These are phyloP conservation scores for Beauveria bassiana DNA, from an alignment of 2,329 filamentous ascomycete species.

Conservation along the genomic window DNA sequence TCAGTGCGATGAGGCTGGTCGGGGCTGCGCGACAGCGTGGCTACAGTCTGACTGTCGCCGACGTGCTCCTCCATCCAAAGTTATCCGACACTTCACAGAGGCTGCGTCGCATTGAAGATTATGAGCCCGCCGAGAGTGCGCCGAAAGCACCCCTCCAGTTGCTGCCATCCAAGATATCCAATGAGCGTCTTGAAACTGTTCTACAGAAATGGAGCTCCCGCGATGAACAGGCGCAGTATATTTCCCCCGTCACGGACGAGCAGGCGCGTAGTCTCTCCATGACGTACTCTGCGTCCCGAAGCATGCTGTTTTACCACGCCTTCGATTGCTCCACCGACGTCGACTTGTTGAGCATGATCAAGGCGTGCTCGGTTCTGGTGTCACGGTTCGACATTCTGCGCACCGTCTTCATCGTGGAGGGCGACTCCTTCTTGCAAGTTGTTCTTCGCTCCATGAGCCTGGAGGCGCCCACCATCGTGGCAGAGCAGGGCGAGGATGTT, in stretches of 20 bases:
- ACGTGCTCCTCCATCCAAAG: constrained; percentile 20
- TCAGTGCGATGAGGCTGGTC: constrained; percentile 28
- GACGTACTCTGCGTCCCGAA: constrained; percentile 1
- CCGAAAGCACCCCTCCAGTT: not conserved
- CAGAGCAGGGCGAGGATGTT: not conserved
- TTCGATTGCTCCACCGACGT: not conserved
- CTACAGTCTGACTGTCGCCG: constrained; percentile 18
- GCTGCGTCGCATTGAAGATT: constrained; percentile 23
- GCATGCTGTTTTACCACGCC: not conserved
- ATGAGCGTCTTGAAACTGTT: constrained; percentile 30
- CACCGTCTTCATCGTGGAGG: constrained; percentile 2
- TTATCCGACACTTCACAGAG: constrained; percentile 36
- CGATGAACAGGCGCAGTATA: constrained; percentile 33
- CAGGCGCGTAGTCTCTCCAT: not conserved
- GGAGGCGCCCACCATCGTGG: not conserved
- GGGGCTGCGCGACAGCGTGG: constrained; percentile 21
- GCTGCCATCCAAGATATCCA: not conserved
- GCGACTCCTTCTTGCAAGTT: not conserved
- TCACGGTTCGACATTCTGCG: not conserved
- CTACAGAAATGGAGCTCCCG: constrained; percentile 42
- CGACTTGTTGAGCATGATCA: not conserved
- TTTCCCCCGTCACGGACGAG: not conserved
- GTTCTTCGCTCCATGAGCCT: not conserved
- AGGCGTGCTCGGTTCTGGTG: not conserved
- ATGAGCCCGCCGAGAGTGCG: constrained; percentile 15